These are phyloP conservation scores for Suillus bovinus DNA, from an alignment of 768 basidiomycete species.

Conservation along the genomic window DNA sequence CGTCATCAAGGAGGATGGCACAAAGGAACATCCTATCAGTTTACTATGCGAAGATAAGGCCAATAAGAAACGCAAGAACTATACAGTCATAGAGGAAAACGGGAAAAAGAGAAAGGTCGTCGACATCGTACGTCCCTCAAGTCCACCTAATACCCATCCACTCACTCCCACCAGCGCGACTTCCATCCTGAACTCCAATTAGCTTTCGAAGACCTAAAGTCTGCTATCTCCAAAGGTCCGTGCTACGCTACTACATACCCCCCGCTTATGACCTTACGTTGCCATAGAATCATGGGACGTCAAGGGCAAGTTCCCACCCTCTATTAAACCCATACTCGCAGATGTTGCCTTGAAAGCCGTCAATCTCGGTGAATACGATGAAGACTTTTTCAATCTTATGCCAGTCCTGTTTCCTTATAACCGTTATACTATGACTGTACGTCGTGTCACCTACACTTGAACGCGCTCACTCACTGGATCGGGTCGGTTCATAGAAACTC, in stretches of 20 bases:
- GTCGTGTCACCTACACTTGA: conserved; percentile 24
- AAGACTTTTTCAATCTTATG: conserved; percentile 89
- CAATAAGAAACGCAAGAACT: conserved; percentile 56
- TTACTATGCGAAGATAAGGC: conserved; percentile 40
- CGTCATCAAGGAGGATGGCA: conserved; percentile 39
- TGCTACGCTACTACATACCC: neutral
- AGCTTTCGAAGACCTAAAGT: conserved; percentile 60
- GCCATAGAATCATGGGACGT: conserved; percentile 68
- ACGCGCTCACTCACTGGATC: neutral
- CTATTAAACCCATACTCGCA: conserved; percentile 71
- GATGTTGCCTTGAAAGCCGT: conserved; percentile 77
- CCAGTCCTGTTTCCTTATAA: conserved; percentile 92
- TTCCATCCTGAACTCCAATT: conserved; percentile 74
- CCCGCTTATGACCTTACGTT: neutral
- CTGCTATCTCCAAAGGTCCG: conserved; percentile 60
- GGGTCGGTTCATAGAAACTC: conserved; percentile 32
- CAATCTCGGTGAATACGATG: conserved; percentile 84
- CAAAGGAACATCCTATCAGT: conserved; percentile 52
- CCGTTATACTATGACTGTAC: conserved; percentile 86
- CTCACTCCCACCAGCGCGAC: conserved; percentile 41
- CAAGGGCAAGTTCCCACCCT: conserved; percentile 89
- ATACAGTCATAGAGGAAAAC: conserved; percentile 50
- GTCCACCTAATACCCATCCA: neutral
- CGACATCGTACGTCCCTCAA: conserved; percentile 51
- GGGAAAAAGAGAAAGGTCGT: conserved; percentile 75